phyloP scores from a whole-genome alignment of 2,329 filamentous ascomycete genomes.

The Penicillium verrucosum region DNA sequence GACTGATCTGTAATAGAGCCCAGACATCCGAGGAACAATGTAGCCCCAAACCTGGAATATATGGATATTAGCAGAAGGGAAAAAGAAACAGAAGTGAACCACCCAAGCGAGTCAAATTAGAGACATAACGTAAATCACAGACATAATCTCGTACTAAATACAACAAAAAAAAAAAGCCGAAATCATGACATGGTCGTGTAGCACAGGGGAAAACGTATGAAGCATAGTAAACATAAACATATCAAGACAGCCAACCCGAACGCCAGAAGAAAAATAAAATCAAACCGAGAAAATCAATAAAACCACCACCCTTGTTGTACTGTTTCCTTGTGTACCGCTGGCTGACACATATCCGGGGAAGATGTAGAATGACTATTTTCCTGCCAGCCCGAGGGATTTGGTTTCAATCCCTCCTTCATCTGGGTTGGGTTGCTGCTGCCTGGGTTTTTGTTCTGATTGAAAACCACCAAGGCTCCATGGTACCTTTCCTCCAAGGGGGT shows the following conservation, averaged over 20 bases:
- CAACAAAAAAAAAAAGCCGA: background rate
- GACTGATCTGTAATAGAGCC: background rate
- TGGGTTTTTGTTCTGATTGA: background rate
- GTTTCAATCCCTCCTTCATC: background rate
- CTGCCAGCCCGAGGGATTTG: background rate
- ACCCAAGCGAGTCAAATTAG: background rate
- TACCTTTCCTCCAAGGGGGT: conserved; percentile 1
- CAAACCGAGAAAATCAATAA: background rate
- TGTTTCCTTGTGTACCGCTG: background rate
- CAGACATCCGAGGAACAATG: background rate
- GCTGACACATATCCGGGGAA: background rate
- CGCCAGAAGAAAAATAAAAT: background rate
- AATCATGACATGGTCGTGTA: background rate
- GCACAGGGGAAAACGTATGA: background rate
- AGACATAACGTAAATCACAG: conserved; percentile 1
- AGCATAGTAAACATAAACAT: background rate
- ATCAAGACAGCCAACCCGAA: conserved; percentile 7
- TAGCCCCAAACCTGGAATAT: background rate
- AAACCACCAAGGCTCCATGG: background rate
- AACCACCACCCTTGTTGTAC: background rate
- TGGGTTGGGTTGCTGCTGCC: background rate
- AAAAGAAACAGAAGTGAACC: background rate
- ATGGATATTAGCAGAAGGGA: background rate
- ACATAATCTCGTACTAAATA: conserved; percentile 2
- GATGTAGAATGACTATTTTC: background rate